Evolutionary conservation across 768 basidiomycete genomes (phyloP), one percentile per base, ranked within the genome.

Genomic region (Phanerochaete sordida): DNA sequence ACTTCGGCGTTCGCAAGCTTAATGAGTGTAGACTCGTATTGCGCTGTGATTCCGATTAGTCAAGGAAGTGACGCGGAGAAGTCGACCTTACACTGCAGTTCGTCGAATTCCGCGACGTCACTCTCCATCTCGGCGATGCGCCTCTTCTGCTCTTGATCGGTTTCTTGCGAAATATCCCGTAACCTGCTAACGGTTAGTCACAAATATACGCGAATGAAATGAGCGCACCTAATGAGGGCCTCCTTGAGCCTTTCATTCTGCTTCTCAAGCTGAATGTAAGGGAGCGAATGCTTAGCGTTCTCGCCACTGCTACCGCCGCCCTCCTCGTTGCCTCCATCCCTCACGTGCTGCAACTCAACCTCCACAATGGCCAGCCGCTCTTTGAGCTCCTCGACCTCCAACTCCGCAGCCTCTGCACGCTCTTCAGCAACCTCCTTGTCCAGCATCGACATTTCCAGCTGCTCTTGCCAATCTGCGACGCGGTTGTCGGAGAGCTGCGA

Each of bases 391-490:
- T 91, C 92, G 52, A 95, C 68, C 68, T 95, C 93, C 0, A 79
- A 73, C 69, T 93, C 88, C 0, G 87, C 87, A 1, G 84, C 69
- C 72, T 98, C 96, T 0, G 91, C 88, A 60, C 85, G 85, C 72
- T 98, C 96, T 69, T 98, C 97, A 0, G 96, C 95, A 39, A 98
- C 86, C 72, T 99, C 97, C 74, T 93, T 94, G 71, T 99, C 97
- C 65, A 99, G 75, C 82, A 91, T 91, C 2, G 86, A 81, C 89
- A 98, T 94, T 76, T 99, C 97, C 39, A 98, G 75, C 69, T 95
- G 92, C 59, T 98, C 96, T 55, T 90, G 85, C 1, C 88, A 71
- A 70, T 98, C 96, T 2, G 87, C 74, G 1, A 91, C 77, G 24
- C 90, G 81, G 16, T 75, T 76, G 63, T 95, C 91, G 0, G 86